phyloP scores from a whole-genome alignment of 2,329 filamentous ascomycete genomes.

The Chaetoscypha palmicola region DNA sequence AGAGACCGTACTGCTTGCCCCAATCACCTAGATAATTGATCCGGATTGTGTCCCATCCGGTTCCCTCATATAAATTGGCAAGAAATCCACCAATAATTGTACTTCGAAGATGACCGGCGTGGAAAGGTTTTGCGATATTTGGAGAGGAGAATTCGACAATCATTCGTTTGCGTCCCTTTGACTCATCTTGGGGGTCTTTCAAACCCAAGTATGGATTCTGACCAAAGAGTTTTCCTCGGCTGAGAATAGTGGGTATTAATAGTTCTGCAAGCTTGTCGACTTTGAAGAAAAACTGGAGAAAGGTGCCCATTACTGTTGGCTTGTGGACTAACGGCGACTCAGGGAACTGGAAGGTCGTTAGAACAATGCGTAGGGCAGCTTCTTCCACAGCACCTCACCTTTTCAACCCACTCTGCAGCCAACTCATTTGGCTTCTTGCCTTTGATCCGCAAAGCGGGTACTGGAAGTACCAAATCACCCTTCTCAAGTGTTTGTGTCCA shows the following conservation, averaged over 20 bases:
- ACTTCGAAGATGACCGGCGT: constrained; percentile 66
- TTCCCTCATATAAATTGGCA: constrained; percentile 58
- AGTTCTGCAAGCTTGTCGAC: constrained; percentile 56
- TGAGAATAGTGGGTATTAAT: constrained; percentile 63
- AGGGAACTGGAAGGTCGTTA: constrained; percentile 49
- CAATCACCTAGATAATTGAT: constrained; percentile 77
- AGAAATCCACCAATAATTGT: constrained; percentile 72
- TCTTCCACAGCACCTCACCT: constrained; percentile 37
- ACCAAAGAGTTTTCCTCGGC: constrained; percentile 55
- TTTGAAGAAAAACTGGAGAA: constrained; percentile 77
- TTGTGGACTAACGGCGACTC: constrained; percentile 64
- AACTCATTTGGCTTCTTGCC: constrained; percentile 58
- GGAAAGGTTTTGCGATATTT: constrained; percentile 80
- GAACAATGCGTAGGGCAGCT: not conserved
- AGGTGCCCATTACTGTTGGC: constrained; percentile 59
- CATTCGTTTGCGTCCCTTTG: constrained; percentile 40
- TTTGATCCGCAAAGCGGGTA: constrained; percentile 73
- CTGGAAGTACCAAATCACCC: constrained; percentile 72
- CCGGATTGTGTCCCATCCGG: constrained; percentile 63
- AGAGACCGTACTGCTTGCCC: constrained; percentile 64
- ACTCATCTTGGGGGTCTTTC: constrained; percentile 53
- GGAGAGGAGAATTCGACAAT: constrained; percentile 80
- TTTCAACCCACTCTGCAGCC: constrained; percentile 52
- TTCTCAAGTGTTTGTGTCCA: constrained; percentile 77
- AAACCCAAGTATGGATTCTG: constrained; percentile 54